These are phyloP conservation scores for Boletus sp. DNA, from an alignment of 768 basidiomycete species.

Conservation along the genomic window DNA sequence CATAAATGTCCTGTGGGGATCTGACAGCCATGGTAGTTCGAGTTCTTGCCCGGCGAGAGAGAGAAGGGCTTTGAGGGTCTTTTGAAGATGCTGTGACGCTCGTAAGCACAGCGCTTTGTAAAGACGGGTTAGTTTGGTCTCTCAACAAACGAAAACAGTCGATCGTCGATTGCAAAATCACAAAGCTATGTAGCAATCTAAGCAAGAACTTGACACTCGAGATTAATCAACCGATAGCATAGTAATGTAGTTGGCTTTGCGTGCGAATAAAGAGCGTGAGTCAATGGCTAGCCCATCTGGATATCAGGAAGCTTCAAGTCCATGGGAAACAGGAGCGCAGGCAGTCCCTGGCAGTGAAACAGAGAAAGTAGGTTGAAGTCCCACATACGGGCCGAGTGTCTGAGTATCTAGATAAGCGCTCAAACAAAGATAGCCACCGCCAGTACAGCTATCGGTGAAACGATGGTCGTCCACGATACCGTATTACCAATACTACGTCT, in stretches of 20 bases:
- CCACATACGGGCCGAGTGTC: background rate
- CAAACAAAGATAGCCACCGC: conserved; percentile 7
- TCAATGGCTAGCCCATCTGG: background rate
- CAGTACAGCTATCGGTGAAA: conserved; percentile 4
- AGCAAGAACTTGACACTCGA: background rate
- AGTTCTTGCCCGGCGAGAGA: background rate
- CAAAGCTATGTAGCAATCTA: conserved; percentile 15
- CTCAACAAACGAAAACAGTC: conserved; percentile 8
- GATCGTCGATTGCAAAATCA: background rate
- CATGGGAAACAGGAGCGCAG: background rate
- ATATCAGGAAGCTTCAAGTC: background rate
- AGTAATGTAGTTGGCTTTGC: conserved; percentile 1
- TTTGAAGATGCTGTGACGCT: conserved; percentile 13
- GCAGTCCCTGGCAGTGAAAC: background rate
- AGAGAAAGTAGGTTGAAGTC: too few relatives aligned
- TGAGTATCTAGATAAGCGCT: background rate
- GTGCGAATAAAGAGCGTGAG: background rate
- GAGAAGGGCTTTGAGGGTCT: background rate
- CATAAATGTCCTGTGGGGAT: conserved; percentile 27
- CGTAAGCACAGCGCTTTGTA: conserved; percentile 11
- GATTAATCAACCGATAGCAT: conserved; percentile 1
- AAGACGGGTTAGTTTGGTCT: conserved; percentile 5
- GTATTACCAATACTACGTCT: background rate
- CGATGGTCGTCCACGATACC: conserved; percentile 8
- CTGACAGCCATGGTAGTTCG: conserved; percentile 19